Base-by-base conservation (phyloP, 1,139 yeast species). In the Yamadazyma dushanensis region DNA sequence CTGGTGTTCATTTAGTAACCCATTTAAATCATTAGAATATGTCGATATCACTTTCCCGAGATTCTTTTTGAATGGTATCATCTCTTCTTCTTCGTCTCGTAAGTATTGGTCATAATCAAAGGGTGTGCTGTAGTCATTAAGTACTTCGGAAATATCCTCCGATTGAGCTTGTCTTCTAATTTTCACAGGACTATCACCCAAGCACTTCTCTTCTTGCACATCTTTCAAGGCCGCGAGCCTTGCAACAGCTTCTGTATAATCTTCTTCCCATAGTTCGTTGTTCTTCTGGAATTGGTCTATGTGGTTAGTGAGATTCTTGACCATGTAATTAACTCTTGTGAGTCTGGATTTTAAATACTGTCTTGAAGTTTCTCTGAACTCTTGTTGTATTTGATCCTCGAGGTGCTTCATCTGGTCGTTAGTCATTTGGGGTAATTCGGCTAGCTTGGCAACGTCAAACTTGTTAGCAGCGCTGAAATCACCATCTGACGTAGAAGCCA, bases 241-340 rank as follows among this genome's bases (percentile, higher is more conserved):
- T 28, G 61, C 66, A n/a, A 59, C 47, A 44, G 67, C 73, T 37
- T 54, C 59, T 24, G 49, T 50, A 44, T 53, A 64, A 8, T 63
- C 53, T 32, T 59, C 56, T 17, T 50, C 44, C 76, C 76, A 70
- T 22, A 53, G 50, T 32, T 54, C 53, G 23, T 66, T 71, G 39
- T 61, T 60, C 7, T 59, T 57, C 13, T 44, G 51, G 14, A 62
- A 51, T 21, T 47, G 35, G 33, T 61, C 53, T 15, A 68, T 54
- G 45, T 61, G 62, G 16, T 48, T 39, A 31, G 51, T 54, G 10
- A 70, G 40, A 24, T 47, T 48, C 1, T 51, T 57, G 19, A 67
- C 45, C 45, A 70, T 45, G 15, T 51, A 46, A 31, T 64, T 53
- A 9, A 66, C 55, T 38, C 76, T 50, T 2, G 57, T 42, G 17